Percentiles rank a stretch among this genome's conserved stretches.
Evolutionary conservation across 345 rosid genomes (phyloP).

Genomic region (Acer negundo): DNA sequence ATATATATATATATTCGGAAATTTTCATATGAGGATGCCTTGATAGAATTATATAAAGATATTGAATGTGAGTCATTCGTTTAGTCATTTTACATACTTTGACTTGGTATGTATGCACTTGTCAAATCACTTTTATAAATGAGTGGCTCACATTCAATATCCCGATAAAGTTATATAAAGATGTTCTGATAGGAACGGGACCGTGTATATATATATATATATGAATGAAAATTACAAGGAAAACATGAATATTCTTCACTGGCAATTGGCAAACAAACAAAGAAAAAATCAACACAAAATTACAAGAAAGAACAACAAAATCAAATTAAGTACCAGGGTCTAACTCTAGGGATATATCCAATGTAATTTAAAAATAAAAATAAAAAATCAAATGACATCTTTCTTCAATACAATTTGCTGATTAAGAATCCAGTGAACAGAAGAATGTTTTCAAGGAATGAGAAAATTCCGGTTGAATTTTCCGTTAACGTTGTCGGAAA

Average conservation of each 20-base stretch:
- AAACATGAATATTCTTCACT: not conserved
- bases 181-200: too few species aligned
- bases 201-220: too few species aligned
- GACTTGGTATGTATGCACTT: too few species aligned
- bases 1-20: too few species aligned
- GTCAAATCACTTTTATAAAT: too few species aligned
- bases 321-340: not conserved
- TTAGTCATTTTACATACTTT: too few species aligned
- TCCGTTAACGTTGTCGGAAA: conserved; percentile 18
- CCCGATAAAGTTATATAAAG: too few species aligned
- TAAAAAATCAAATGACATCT: not conserved
- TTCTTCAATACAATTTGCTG: not conserved
- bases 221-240: not conserved
- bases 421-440: not conserved
- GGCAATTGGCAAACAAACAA: not conserved
- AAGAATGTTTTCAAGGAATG: conserved; percentile 15
- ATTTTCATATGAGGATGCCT: too few species aligned
- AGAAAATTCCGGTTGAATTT: conserved; percentile 27
- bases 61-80: too few species aligned
- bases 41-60: too few species aligned
- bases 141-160: too few species aligned
- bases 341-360: conserved; percentile 21
- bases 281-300: not conserved
- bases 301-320: conserved; percentile 6
- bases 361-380: not conserved